Evolutionary conservation across 1,139 yeast genomes (phyloP), one percentile per base, ranked within the genome.

Genomic region (Suhomyces choctaworum): DNA sequence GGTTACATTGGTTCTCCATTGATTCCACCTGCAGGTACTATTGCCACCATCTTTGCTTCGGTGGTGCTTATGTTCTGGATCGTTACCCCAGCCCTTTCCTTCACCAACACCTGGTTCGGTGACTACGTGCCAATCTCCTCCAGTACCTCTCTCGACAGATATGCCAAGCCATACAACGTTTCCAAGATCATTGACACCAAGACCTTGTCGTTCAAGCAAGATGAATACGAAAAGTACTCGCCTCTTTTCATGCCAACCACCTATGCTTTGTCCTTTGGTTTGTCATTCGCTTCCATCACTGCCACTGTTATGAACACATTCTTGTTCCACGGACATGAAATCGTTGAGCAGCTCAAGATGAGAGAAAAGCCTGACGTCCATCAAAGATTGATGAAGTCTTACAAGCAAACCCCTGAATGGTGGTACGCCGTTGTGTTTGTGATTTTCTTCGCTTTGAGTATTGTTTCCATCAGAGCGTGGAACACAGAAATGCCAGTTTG

Each of bases 1-100:
- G 83, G 80, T 32, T 77, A 74, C 56, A 61, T 77, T 40, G 79
- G 81, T n/a, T 74, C 83, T 16, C 87, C 90, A 7, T 68, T 83
- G 50, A 71, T 80, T 46, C 83, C 87, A 6, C 89, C 90, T 16
- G 76, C 80, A 31, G 64, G 74, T 32, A 74, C 82, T 14, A 60
- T 76, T 37, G 64, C 71, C 22, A 79, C 82, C 46, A 68, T 76
- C 41, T 62, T 72, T 39, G 31, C 32, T 21, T 57, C 54, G 11
- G 46, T 55, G 35, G 58, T 51, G 24, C 29, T 62, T 14, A 62
- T 69, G 40, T 68, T 64, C 59, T 67, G 73, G 74, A 52, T 60
- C 28, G 45, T 66, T 27, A 64, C 61, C 28, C 74, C 74, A 27
- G 73, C 67, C 9, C 37, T 69, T 31, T 62, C 68, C 51, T 69